phyloP scores from a whole-genome alignment of 345 rosid species.

The Reutealis trisperma region DNA sequence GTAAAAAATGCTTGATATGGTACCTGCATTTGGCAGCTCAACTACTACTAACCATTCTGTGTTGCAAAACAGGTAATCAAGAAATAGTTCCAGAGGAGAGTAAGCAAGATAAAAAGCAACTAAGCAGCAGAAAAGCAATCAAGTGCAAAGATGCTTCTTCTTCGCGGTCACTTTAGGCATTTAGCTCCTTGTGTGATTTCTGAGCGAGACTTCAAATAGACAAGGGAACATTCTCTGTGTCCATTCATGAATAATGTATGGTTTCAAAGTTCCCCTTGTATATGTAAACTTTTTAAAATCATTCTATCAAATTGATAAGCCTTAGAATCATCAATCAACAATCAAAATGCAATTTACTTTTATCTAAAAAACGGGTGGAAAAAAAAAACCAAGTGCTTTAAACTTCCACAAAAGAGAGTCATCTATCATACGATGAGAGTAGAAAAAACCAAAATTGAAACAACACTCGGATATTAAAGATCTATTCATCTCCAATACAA shows the following conservation, averaged over 20 bases:
- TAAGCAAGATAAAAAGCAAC: conserved; percentile 35
- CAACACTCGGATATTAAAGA: background rate
- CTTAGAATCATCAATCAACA: background rate
- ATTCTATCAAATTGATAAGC: background rate
- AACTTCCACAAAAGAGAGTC: too few relatives aligned
- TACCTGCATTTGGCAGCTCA: background rate
- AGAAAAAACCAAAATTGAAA: background rate
- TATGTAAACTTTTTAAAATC: background rate
- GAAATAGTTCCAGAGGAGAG: conserved; percentile 34
- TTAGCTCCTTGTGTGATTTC: background rate
- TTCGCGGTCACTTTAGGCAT: background rate
- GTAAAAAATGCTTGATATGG: conserved; percentile 25
- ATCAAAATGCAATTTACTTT: background rate
- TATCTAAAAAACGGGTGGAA: background rate
- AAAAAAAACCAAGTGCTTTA: too few relatives aligned
- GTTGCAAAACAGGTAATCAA: conserved; percentile 37
- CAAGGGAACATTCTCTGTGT: background rate
- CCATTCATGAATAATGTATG: background rate
- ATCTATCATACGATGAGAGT: too few relatives aligned
- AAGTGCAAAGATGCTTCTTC: conserved; percentile 26
- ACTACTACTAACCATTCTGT: background rate
- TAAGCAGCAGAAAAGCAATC: conserved; percentile 36
- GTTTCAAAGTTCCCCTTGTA: background rate
- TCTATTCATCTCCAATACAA: background rate
- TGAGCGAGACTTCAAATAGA: background rate